phyloP scores from a whole-genome alignment of 108 stramenopile species.

The Aurantiochytrium sp. region DNA sequence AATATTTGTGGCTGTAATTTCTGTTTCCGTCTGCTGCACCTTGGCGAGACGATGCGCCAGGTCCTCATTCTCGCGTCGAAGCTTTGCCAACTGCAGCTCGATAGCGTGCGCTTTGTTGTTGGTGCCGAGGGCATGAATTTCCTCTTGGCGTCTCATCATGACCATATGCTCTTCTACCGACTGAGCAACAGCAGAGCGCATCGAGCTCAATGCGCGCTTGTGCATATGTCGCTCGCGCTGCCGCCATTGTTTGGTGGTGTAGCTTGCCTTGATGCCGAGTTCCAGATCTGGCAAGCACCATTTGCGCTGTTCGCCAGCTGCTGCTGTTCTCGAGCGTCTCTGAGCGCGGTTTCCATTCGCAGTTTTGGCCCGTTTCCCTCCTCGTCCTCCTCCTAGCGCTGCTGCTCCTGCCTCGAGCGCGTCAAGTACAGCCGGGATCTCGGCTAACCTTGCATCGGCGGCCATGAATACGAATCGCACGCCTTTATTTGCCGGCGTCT shows the following conservation, averaged over 20 bases:
- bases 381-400: no score
- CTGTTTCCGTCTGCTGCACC: neutral
- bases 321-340: neutral
- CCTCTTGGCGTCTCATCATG: neutral
- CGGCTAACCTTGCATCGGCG: neutral
- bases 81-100: neutral
- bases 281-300: neutral
- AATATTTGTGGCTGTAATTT: neutral
- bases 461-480: neutral
- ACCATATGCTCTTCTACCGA: neutral
- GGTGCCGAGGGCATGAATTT: neutral
- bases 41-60: neutral
- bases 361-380: no score
- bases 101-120: neutral
- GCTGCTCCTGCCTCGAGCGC: neutral
- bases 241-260: neutral
- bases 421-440: neutral
- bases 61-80: neutral
- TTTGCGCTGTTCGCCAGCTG: neutral
- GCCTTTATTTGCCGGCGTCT: no score
- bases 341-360: no score
- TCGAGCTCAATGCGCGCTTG: neutral
- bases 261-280: neutral
- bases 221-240: neutral
- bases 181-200: neutral